Percentiles rank a stretch among this genome's conserved stretches.
Conservation (phyloP, 2,329 filamentous ascomycete species). For the Alternaria burnsii region DNA sequence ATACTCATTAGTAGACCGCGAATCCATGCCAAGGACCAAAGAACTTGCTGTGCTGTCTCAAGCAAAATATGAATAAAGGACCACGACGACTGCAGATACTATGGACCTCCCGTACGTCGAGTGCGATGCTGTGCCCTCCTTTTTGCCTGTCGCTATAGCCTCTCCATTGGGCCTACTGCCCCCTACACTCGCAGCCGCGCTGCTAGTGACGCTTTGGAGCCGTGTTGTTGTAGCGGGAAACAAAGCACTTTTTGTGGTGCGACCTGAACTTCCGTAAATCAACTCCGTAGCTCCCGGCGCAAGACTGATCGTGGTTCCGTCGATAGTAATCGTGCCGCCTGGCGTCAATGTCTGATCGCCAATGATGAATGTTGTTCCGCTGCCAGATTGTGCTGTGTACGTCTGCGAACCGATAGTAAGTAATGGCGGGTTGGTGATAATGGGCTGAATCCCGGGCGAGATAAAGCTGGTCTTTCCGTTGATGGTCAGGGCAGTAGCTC, state of each 20-base stretch:
- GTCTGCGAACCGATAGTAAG: constrained; percentile 45
- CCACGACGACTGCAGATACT: background rate
- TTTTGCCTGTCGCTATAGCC: constrained; percentile 18
- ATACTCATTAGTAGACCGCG: background rate
- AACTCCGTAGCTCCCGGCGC: constrained; percentile 49
- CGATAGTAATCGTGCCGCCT: constrained; percentile 46
- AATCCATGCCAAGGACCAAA: background rate
- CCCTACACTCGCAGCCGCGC: constrained; percentile 26
- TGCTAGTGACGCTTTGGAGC: constrained; percentile 11
- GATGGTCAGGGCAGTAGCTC: constrained; percentile 41
- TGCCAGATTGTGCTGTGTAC: constrained; percentile 35
- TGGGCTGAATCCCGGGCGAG: constrained; percentile 27
- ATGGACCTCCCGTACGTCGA: background rate
- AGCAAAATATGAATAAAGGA: background rate
- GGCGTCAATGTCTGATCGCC: constrained; percentile 51
- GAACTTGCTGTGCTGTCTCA: background rate
- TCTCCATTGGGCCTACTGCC: constrained; percentile 20
- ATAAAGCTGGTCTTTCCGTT: constrained; percentile 46
- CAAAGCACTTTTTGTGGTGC: constrained; percentile 44
- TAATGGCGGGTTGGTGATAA: constrained; percentile 38
- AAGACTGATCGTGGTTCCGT: constrained; percentile 47
- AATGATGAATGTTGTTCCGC: constrained; percentile 49
- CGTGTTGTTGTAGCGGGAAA: constrained; percentile 51
- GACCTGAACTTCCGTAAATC: constrained; percentile 46
- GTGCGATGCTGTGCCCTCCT: constrained; percentile 7